These are phyloP conservation scores for Serendipita sp. DNA, from an alignment of 768 basidiomycete genomes.

Conservation along the genomic window DNA sequence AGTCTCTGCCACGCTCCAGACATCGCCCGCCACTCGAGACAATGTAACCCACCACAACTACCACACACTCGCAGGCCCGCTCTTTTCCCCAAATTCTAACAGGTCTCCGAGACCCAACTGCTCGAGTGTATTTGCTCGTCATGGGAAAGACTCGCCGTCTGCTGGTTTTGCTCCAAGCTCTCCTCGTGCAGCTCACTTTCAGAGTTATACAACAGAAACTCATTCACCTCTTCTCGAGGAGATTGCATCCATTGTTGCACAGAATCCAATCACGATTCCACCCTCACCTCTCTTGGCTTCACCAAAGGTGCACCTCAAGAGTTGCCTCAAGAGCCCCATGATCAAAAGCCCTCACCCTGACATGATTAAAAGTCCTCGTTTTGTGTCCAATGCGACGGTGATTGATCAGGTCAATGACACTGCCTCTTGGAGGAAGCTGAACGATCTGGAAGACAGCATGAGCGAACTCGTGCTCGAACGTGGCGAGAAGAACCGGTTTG, in stretches of 20 bases:
- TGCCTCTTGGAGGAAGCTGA: neutral
- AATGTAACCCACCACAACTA: too few species aligned
- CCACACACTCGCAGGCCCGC: neutral
- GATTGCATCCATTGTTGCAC: neutral
- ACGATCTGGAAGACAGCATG: neutral
- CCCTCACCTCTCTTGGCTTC: neutral
- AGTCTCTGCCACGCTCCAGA: too few species aligned
- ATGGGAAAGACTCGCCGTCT: neutral
- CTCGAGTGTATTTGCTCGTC: neutral
- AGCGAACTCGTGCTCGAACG: neutral
- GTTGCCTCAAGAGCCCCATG: neutral
- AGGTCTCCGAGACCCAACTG: neutral
- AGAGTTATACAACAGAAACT: neutral
- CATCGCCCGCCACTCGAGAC: too few species aligned
- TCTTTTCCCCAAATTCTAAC: neutral
- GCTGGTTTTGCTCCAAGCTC: neutral
- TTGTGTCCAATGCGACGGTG: neutral
- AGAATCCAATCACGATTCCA: neutral
- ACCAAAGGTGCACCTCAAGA: neutral
- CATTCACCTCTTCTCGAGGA: neutral
- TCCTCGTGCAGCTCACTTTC: neutral
- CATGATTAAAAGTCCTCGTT: neutral
- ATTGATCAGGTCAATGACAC: neutral
- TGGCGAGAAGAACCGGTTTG: neutral
- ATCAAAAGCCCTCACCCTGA: neutral